phyloP scores from a whole-genome alignment of 2,329 filamentous ascomycete genomes.

The Ascochyta koolunga region DNA sequence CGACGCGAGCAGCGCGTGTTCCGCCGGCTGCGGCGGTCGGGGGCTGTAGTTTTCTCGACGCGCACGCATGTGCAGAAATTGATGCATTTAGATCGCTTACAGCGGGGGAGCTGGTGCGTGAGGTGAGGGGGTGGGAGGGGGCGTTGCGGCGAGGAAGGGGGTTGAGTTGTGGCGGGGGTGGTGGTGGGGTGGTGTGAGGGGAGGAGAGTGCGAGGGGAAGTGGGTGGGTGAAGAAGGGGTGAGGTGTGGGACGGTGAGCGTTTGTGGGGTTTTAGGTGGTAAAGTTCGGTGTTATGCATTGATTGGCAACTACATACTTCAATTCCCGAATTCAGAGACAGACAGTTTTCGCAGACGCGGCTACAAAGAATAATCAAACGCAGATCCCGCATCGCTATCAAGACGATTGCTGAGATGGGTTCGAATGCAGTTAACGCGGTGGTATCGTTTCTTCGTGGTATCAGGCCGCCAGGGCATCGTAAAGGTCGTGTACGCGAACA shows the following conservation, averaged over 20 bases:
- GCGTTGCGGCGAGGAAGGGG: not conserved
- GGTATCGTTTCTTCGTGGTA: not conserved
- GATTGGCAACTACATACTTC: not conserved
- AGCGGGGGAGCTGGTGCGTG: conserved; percentile 21
- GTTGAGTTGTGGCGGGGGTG: conserved; percentile 2
- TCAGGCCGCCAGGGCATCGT: not conserved
- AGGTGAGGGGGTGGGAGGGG: conserved; percentile 32
- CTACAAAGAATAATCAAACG: not conserved
- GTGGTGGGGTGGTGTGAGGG: conserved; percentile 5
- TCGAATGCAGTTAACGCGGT: conserved; percentile 5
- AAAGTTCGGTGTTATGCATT: not conserved
- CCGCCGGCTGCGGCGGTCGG: conserved; percentile 51
- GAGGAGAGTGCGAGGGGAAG: not conserved
- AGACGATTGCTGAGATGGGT: conserved; percentile 1
- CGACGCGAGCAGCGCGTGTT: conserved; percentile 60
- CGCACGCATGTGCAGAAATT: conserved; percentile 52
- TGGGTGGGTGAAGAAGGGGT: no score
- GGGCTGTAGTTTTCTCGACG: conserved; percentile 57
- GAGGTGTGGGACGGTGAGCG: no score
- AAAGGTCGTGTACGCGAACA: not conserved
- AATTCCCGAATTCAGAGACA: not conserved
- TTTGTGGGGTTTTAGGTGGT: no score
- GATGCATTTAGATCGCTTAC: conserved; percentile 15
- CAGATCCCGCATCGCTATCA: not conserved
- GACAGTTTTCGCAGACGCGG: not conserved